Conservation (phyloP, 768 basidiomycete species). For the Glaciozyma martinii region DNA sequence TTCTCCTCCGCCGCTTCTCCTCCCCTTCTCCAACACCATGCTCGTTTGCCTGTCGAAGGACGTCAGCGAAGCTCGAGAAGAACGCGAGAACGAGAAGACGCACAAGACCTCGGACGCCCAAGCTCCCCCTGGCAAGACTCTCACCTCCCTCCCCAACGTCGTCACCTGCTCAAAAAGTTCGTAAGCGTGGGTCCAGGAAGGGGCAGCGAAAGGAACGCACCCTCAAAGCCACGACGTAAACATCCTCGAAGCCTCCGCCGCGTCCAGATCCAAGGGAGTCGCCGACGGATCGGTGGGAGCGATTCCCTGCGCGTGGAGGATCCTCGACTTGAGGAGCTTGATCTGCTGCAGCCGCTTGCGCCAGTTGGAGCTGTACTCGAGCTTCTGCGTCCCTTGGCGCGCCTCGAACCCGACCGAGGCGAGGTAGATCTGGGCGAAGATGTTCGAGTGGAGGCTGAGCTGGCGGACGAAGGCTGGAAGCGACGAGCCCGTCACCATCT, state of each 20-base stretch:
- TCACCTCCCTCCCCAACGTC: no score
- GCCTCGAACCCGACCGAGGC: constrained; percentile 30
- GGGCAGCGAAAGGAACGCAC: not conserved
- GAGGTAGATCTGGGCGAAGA: constrained; percentile 69
- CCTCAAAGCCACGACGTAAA: constrained; percentile 22
- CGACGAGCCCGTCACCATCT: constrained; percentile 80
- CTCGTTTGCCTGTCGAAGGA: no score
- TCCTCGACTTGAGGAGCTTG: constrained; percentile 22
- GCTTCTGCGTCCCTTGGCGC: constrained; percentile 11
- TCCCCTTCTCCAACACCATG: no score
- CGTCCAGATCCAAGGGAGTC: constrained; percentile 20
- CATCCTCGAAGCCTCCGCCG: constrained; percentile 19
- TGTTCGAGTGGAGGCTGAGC: constrained; percentile 74
- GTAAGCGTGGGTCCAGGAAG: not conserved
- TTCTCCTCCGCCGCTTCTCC: no score
- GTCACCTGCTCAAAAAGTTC: no score
- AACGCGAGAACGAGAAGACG: no score
- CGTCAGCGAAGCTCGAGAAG: no score
- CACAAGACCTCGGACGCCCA: no score
- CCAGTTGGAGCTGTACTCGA: constrained; percentile 32
- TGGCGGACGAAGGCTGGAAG: constrained; percentile 82
- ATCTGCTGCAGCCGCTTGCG: constrained; percentile 29
- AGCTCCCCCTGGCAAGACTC: no score
- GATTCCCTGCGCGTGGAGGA: not conserved
- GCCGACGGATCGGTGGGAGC: not conserved